These are phyloP conservation scores for Penicillium coprophilum DNA, from an alignment of 495 filamentous ascomycete genomes.

Conservation along the genomic window DNA sequence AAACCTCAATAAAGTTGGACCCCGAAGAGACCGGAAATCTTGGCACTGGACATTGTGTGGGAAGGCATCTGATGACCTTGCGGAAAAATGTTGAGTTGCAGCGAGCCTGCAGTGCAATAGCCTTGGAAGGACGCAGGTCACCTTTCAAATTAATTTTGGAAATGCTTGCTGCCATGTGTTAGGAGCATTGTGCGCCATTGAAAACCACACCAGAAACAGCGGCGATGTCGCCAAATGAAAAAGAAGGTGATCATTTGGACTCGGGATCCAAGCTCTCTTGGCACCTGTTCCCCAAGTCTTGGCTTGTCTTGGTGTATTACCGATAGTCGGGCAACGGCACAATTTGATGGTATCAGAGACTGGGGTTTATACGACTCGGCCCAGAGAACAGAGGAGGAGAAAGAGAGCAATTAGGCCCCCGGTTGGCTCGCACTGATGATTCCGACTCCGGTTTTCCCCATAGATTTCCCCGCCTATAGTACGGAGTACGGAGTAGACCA, in stretches of 20 bases:
- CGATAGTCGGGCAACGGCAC: background rate
- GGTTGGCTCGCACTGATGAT: background rate
- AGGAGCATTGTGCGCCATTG: background rate
- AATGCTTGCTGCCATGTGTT: background rate
- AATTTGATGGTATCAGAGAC: background rate
- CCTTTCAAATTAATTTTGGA: background rate
- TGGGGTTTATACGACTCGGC: background rate
- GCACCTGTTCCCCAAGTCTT: background rate
- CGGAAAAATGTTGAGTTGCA: background rate
- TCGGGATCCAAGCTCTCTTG: conserved; percentile 6
- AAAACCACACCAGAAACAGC: background rate
- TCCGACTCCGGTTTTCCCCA: background rate
- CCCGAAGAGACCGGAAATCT: background rate
- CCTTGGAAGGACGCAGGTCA: background rate
- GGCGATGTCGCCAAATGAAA: conserved; percentile 7
- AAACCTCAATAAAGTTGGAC: background rate
- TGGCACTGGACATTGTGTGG: background rate
- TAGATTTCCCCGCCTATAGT: background rate
- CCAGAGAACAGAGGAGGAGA: background rate
- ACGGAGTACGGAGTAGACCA: too few species aligned
- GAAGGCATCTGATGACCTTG: background rate
- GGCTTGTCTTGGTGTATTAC: background rate
- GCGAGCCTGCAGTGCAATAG: background rate
- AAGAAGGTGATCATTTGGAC: background rate
- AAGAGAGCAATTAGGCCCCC: background rate